Conservation (phyloP, 2,329 filamentous ascomycete genomes). For the Colletotrichum sp. region DNA sequence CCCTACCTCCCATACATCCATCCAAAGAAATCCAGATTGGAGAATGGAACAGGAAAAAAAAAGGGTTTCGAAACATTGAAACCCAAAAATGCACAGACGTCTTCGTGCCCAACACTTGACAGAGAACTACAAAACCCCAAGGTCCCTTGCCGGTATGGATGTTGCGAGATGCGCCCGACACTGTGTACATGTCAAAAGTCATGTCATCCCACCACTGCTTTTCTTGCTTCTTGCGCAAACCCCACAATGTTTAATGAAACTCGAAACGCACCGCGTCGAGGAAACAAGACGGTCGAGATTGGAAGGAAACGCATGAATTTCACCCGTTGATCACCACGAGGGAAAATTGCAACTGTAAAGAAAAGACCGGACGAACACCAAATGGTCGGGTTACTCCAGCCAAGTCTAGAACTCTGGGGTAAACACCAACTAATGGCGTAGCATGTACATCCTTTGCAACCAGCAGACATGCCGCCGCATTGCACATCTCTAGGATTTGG, state of each 20-base stretch:
- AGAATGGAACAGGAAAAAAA: background rate
- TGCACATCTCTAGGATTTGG: background rate
- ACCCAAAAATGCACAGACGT: background rate
- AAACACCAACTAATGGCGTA: background rate
- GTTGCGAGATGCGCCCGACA: background rate
- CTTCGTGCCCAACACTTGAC: background rate
- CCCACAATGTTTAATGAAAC: background rate
- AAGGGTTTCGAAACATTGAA: background rate
- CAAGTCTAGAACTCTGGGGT: background rate
- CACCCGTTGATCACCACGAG: background rate
- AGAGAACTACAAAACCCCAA: background rate
- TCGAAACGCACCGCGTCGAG: background rate
- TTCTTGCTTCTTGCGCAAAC: background rate
- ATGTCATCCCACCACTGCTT: background rate
- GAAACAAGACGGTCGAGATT: background rate
- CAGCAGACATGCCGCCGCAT: background rate
- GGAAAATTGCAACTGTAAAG: background rate
- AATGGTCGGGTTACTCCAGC: background rate
- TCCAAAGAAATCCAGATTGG: background rate
- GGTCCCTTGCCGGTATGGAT: background rate
- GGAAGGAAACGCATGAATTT: background rate
- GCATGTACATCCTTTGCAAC: background rate
- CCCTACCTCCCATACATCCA: background rate
- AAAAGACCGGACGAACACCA: background rate
- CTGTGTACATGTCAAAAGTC: slow-evolving; percentile 1